Evolutionary conservation across 2,329 filamentous ascomycete species (phyloP), one percentile per base, ranked within the genome.

Genomic region (Colletotrichum shisoi): DNA sequence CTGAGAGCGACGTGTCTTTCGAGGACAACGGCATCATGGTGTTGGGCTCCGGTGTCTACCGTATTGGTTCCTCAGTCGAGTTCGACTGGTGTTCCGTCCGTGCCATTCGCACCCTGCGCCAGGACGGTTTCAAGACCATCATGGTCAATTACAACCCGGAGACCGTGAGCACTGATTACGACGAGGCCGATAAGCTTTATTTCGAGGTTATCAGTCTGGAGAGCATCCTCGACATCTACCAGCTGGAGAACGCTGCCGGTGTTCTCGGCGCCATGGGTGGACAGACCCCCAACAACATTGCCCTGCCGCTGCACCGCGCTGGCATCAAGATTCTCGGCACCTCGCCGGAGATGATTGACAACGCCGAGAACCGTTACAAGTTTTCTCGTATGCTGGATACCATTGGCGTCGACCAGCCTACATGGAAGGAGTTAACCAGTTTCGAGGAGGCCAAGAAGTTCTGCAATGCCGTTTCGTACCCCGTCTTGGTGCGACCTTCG

Each of bases 51-150:
- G 94, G 94, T 79, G 94, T 97, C 11, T 98, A 98, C 83, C 89
- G 95, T 69, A 99, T 99, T 71, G 95, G 95, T 71, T 97, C 94
- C 0, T 97, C 94, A 0, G 95, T 99, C 67, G 95, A 99, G 77
- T 99, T 99, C 78, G 95, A 99, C 79, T 99, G 95, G 95, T 98
- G 95, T 78, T 97, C 95, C 4, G 95, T 99, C 34, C 86, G 94
- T 68, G 93, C 95, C 6, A 96, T 98, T 70, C 89, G 94, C 70
- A 98, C 95, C 1, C 85, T 99, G 8, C 88, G 95, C 57, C 87
- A 92, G 71, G 87, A 89, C 68, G 91, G 91, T 2, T 88, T 90
- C 83, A 98, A 98, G 84, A 98, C 95, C 0, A 89, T 98, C 74
- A 98, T 98, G 94, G 89, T 96, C 57, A 96, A 96, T 74, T 92